Conservation (phyloP, 306 rosid genomes). For the Castanopsis chinensis region DNA sequence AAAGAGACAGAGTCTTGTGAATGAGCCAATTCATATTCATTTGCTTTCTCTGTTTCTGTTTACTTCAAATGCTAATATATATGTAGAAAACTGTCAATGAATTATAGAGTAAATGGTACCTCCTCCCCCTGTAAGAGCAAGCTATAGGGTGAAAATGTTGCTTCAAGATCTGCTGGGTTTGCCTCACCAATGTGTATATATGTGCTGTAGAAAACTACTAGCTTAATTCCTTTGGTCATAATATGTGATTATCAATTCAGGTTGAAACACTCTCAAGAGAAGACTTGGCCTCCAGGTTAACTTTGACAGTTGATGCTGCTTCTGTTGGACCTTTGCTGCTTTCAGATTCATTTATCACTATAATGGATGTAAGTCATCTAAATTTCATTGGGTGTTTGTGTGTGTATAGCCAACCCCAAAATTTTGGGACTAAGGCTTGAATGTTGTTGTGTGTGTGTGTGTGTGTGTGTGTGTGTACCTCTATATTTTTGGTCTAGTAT, state of each 20-base stretch:
- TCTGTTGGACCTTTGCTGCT: slow-evolving; percentile 84
- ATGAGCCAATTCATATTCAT: not conserved
- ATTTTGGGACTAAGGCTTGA: too few relatives aligned
- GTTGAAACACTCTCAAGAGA: slow-evolving; percentile 93
- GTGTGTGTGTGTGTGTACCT: too few relatives aligned
- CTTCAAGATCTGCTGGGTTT: too few relatives aligned
- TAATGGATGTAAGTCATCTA: slow-evolving; percentile 88
- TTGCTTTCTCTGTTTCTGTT: not conserved
- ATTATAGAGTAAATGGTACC: too few relatives aligned
- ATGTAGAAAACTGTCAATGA: too few relatives aligned
- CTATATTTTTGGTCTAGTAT: slow-evolving; percentile 1
- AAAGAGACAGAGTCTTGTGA: not conserved
- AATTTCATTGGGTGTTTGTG: slow-evolving; percentile 11
- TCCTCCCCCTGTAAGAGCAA: too few relatives aligned
- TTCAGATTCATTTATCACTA: slow-evolving; percentile 78
- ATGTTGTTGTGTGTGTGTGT: too few relatives aligned
- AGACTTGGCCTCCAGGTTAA: slow-evolving; percentile 92
- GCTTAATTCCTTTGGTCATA: not conserved
- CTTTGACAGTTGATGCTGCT: slow-evolving; percentile 82
- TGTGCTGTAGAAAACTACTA: not conserved
- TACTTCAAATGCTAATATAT: not conserved
- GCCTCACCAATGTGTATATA: not conserved
- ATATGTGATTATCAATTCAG: slow-evolving; percentile 36
- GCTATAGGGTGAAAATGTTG: too few relatives aligned
- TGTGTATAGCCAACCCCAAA: not conserved